Percentiles rank a stretch among this genome's conserved stretches.
Conservation (phyloP, 1,284 basidiomycete genomes). For the Coniferiporia sulphurascens region DNA sequence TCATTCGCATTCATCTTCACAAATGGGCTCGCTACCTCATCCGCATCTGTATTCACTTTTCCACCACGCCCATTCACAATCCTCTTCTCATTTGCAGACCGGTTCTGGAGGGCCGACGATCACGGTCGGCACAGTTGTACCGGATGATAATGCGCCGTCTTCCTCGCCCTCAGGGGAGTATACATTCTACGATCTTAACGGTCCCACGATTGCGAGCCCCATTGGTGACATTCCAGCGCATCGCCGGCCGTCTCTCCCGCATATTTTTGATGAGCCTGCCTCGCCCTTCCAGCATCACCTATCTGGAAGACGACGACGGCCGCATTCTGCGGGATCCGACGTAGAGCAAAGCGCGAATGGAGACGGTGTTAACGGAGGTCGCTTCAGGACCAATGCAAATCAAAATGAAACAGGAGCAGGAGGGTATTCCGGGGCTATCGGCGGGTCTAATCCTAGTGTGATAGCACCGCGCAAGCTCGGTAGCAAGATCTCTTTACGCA, state of each 20-base stretch:
- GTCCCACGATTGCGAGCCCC: background rate
- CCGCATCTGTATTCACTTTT: background rate
- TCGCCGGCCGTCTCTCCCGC: slow-evolving; percentile 17
- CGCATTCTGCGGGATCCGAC: slow-evolving; percentile 14
- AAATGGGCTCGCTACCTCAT: background rate
- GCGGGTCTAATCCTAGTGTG: background rate
- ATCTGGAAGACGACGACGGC: slow-evolving; percentile 7
- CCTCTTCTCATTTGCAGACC: slow-evolving; percentile 2
- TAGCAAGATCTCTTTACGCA: slow-evolving; percentile 16
- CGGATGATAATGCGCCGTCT: background rate
- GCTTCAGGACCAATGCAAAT: background rate
- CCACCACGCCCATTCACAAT: slow-evolving; percentile 8
- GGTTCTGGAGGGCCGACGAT: background rate
- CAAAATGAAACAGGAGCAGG: background rate
- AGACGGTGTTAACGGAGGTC: slow-evolving; percentile 1
- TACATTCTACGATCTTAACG: slow-evolving; percentile 1
- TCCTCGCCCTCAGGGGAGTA: slow-evolving; percentile 9
- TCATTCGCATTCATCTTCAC: background rate
- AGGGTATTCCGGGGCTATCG: background rate
- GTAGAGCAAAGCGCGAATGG: slow-evolving; percentile 4
- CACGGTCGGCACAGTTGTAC: background rate
- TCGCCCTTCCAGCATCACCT: background rate
- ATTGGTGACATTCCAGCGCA: slow-evolving; percentile 2
- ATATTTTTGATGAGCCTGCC: slow-evolving; percentile 11
- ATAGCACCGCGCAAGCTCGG: slow-evolving; percentile 7